Evolutionary conservation across 2,329 filamentous ascomycete species (phyloP).

Genomic region (Claviceps maximensis): DNA sequence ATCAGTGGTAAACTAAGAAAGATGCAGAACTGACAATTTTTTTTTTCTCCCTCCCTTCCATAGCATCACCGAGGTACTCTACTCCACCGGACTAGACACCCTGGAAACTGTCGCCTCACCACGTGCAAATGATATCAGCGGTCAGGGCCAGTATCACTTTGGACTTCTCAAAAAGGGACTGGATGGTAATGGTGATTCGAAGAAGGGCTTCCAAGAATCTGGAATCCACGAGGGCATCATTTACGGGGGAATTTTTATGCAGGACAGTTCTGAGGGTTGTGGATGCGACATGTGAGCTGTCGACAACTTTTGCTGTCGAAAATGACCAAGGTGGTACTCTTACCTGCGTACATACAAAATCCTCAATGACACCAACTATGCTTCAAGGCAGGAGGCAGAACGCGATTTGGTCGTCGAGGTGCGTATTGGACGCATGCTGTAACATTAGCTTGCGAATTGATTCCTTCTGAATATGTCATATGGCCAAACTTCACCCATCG

Average conservation of each 20-base stretch:
- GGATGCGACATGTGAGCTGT: neutral
- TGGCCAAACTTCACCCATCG: too few species aligned
- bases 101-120: neutral
- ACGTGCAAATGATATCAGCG: neutral
- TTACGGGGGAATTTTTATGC: neutral
- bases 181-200: neutral
- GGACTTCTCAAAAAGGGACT: neutral
- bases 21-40: neutral
- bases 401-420: too few species aligned
- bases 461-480: too few species aligned
- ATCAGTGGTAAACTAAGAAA: neutral
- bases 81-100: neutral
- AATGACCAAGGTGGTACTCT: neutral
- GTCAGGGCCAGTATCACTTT: neutral
- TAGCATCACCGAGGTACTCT: neutral
- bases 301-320: neutral
- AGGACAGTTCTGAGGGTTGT: neutral
- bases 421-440: too few species aligned
- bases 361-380: too few species aligned
- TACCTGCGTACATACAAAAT: too few species aligned
- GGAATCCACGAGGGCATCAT: neutral
- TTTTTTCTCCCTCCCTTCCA: too few species aligned
- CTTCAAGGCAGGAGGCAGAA: too few species aligned
- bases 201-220: neutral
- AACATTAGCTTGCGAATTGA: too few species aligned